Base-by-base conservation (phyloP, 2,329 filamentous ascomycete species). In the Fusarium camptoceras region DNA sequence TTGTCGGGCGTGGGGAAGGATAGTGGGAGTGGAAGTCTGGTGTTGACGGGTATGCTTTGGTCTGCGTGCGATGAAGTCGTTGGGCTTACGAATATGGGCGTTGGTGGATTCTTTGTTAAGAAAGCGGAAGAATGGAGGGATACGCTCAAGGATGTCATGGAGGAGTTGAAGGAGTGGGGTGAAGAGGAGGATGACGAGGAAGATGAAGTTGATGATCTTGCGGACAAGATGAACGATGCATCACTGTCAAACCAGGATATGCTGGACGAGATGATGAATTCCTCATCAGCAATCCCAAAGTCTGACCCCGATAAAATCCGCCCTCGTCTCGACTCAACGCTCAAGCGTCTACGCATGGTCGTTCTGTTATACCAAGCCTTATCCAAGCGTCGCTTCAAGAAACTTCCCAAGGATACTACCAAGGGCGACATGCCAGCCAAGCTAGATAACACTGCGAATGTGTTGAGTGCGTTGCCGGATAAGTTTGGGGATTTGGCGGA, bases 141-240 rank as follows among this genome's bases (percentile, higher is more conserved):
- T 59, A 88, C 92, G 4, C 82, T 98, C 25, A 88, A 92, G 73
- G 95, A 98, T 81, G 92, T 94, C 0, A 87, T 97, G 72, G 88
- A 92, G 67, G 95, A 98, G 81, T 79, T 98, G 70, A 93, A 94
- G 77, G 93, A 95, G 73, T 98, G 94, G 94, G 89, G 91, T 22
- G 92, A 94, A 2, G 91, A 94, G 73, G 86, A 88, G 12, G 87
- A 88, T 1, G 89, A 89, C 0, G 84, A 86, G 1, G 84, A 86
- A 25, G 82, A 81, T 34, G 83, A 89, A 2, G 79, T 87, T 18
- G 84, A 89, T 54, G 82, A 76, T 18, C 66, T 79, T 2, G 72
- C 79, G 20, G 74, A 79, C 30, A 73, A 78, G 28, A 66, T 79
- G 42, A 69, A 73, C 37, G 73, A 75, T 27, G 74, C 76, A 15